These are phyloP conservation scores for Eucalyptus regnans DNA, from an alignment of 345 rosid genomes.

Conservation along the genomic window DNA sequence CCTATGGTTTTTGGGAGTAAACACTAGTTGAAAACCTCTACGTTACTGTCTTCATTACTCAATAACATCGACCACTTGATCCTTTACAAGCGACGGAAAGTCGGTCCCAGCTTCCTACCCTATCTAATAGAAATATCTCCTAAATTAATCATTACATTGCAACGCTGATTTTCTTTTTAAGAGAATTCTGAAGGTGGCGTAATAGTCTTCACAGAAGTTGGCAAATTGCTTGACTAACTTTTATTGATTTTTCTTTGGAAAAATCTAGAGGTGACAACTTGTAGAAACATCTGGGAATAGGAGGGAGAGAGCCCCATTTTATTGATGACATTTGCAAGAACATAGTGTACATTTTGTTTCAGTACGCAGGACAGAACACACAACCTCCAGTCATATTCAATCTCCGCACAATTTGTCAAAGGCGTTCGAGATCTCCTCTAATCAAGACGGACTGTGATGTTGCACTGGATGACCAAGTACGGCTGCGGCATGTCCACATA, in stretches of 20 bases:
- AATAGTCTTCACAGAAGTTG: not conserved
- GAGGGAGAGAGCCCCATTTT: not conserved
- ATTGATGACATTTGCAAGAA: not conserved
- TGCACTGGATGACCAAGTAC: not conserved
- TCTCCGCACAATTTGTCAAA: not conserved
- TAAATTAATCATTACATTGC: no score
- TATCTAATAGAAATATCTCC: no score
- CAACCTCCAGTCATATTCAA: not conserved
- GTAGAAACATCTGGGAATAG: not conserved
- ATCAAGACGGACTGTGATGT: not conserved
- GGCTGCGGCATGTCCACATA: not conserved
- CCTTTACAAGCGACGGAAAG: no score
- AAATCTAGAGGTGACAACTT: not conserved
- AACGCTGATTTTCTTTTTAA: no score
- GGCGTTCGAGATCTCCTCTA: not conserved
- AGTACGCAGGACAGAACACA: not conserved
- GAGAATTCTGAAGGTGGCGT: no score
- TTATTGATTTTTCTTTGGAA: not conserved
- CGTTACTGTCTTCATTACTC: no score
- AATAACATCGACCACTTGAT: no score
- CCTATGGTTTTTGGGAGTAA: no score
- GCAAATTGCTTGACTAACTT: not conserved
- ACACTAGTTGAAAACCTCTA: no score
- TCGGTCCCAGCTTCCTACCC: no score
- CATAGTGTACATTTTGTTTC: not conserved